These are phyloP conservation scores for Teratosphaeria gauchensis DNA, from an alignment of 2,329 filamentous ascomycete species.

Conservation along the genomic window DNA sequence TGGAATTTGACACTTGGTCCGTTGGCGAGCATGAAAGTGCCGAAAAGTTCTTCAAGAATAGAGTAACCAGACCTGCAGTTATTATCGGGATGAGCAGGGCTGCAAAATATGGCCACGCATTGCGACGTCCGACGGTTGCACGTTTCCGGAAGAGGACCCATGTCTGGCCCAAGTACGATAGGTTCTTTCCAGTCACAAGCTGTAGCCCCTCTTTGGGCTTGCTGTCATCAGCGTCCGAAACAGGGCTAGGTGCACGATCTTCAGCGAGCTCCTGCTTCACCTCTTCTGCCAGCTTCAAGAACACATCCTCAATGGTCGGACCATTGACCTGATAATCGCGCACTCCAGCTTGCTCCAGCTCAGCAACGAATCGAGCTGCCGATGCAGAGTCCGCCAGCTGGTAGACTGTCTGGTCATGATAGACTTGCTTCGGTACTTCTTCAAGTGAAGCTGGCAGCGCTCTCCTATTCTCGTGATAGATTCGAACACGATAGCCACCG, in stretches of 20 bases:
- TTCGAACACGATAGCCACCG: conserved; percentile 73
- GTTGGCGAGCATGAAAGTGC: conserved; percentile 40
- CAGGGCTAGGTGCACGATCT: conserved; percentile 10
- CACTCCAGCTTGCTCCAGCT: conserved; percentile 57
- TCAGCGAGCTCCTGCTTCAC: conserved; percentile 46
- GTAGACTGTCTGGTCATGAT: conserved; percentile 66
- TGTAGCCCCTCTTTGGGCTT: conserved; percentile 21
- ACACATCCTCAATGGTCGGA: conserved; percentile 88
- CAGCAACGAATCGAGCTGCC: conserved; percentile 61
- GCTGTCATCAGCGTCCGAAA: conserved; percentile 3
- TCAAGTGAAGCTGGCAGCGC: conserved; percentile 18
- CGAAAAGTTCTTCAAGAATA: conserved; percentile 56
- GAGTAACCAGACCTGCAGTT: conserved; percentile 66
- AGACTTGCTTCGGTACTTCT: conserved; percentile 32
- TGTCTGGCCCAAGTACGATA: conserved; percentile 61
- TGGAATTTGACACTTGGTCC: conserved; percentile 16
- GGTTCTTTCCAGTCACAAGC: conserved; percentile 58
- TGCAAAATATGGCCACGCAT: conserved; percentile 64
- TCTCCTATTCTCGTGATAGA: conserved; percentile 46
- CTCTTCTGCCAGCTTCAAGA: conserved; percentile 76
- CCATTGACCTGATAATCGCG: conserved; percentile 76
- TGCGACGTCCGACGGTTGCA: conserved; percentile 64
- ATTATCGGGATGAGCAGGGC: conserved; percentile 71
- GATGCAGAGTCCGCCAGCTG: conserved; percentile 58
- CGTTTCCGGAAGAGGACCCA: conserved; percentile 70